phyloP scores from a whole-genome alignment of 768 basidiomycete species.

The Pisolithus sp. region DNA sequence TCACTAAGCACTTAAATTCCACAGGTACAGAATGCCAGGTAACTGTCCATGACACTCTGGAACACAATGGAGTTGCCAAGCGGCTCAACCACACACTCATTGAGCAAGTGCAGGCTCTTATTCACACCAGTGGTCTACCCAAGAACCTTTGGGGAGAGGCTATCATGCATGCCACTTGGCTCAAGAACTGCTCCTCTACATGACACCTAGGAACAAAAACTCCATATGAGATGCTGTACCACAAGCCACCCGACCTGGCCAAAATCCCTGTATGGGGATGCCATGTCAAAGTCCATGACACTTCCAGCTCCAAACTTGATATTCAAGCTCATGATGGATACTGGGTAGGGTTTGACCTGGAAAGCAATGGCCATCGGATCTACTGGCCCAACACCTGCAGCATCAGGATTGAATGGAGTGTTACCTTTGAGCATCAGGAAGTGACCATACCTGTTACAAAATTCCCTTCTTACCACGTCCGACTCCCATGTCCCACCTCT shows the following conservation, averaged over 20 bases:
- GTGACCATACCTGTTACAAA: too few species aligned
- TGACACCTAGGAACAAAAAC: neutral
- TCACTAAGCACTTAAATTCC: neutral
- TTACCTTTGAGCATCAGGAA: conserved; percentile 1
- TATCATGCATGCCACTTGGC: neutral
- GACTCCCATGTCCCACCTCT: too few species aligned
- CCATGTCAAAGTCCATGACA: neutral
- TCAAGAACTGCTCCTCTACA: neutral
- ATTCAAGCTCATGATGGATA: neutral
- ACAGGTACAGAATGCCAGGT: conserved; percentile 20
- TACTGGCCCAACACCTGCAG: neutral
- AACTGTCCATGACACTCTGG: conserved; percentile 36
- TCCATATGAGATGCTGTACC: conserved; percentile 1
- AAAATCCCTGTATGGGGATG: neutral
- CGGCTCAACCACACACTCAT: neutral
- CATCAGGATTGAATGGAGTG: conserved; percentile 6
- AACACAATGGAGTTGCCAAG: conserved; percentile 38
- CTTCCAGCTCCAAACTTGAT: neutral
- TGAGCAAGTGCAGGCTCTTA: neutral
- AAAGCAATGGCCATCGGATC: neutral
- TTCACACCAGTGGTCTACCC: neutral
- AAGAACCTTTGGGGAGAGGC: neutral
- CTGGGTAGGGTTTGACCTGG: neutral
- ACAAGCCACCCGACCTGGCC: neutral
- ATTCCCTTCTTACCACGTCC: too few species aligned